These are phyloP conservation scores for Ogataea saltuana DNA, from an alignment of 805 yeast species.

Conservation along the genomic window DNA sequence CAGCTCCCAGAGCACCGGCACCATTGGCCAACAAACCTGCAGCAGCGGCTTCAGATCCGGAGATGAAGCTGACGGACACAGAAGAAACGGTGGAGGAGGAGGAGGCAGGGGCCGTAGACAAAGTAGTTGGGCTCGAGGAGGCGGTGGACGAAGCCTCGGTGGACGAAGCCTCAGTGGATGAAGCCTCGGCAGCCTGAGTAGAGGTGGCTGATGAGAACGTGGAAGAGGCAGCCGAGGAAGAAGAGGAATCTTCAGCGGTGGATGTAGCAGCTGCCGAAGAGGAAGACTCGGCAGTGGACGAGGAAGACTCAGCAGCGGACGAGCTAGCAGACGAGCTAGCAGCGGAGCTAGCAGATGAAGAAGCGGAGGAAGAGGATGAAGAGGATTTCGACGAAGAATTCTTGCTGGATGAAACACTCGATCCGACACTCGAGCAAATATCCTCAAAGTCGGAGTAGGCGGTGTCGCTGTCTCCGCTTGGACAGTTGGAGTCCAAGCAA, in stretches of 20 bases:
- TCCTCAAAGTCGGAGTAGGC: constrained; percentile 62
- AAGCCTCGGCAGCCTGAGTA: constrained; percentile 21
- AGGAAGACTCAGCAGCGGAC: constrained; percentile 16
- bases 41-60: constrained; percentile 27
- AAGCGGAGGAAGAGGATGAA: constrained; percentile 21
- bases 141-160: constrained; percentile 20
- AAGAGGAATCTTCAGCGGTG: constrained; percentile 17
- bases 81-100: constrained; percentile 22
- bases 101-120: constrained; percentile 18
- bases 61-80: constrained; percentile 19
- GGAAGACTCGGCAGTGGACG: constrained; percentile 33
- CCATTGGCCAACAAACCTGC: constrained; percentile 29
- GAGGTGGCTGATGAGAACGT: constrained; percentile 15
- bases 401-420: constrained; percentile 22
- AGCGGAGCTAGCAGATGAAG: constrained; percentile 20
- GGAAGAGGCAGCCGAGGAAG: constrained; percentile 22
- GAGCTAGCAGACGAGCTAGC: constrained; percentile 20
- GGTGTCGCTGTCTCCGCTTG: constrained; percentile 54
- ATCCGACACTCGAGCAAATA: constrained; percentile 51
- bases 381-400: constrained; percentile 20
- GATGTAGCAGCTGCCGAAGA: constrained; percentile 29
- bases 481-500: constrained; percentile 72
- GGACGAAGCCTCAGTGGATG: constrained; percentile 24
- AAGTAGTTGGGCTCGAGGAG: constrained; percentile 17
- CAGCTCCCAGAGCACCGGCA: constrained; percentile 32